Conservation (phyloP, 73 alveolate genomes). For the Chromera velia region DNA sequence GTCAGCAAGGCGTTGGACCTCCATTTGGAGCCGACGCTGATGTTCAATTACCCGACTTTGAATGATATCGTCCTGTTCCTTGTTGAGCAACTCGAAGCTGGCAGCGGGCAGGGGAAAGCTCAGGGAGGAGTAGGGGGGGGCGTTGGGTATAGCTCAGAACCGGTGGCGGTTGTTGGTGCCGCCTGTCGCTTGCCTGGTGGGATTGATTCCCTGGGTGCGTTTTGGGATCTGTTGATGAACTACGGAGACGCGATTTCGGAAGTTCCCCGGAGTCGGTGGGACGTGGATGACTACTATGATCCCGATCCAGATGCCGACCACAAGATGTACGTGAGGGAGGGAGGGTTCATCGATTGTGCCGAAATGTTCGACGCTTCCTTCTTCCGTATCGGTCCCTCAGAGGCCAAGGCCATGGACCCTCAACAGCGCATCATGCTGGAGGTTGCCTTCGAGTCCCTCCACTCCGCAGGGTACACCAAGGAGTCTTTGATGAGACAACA, state of each 20-base stretch:
- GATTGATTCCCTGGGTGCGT: background rate
- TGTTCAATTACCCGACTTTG: conserved; percentile 43
- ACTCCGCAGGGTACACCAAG: background rate
- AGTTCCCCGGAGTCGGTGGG: conserved; percentile 34
- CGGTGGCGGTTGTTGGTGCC: background rate
- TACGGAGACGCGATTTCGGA: conserved; percentile 11
- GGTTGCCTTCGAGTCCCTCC: background rate
- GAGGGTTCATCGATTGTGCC: conserved; percentile 25
- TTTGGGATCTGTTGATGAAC: background rate
- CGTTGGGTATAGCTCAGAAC: background rate
- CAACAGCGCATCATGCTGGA: conserved; percentile 1
- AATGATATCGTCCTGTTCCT: conserved; percentile 25
- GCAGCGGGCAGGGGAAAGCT: too few relatives aligned
- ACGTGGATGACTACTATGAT: conserved; percentile 30
- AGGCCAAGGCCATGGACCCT: background rate
- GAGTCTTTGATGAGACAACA: background rate
- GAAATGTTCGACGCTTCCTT: background rate
- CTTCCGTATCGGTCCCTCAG: background rate
- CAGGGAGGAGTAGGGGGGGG: too few relatives aligned
- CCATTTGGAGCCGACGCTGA: conserved; percentile 33
- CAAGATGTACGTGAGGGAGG: conserved; percentile 31
- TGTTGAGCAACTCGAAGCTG: too few relatives aligned
- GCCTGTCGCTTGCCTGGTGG: background rate
- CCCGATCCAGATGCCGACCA: conserved; percentile 20
- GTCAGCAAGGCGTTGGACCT: too few relatives aligned